Percentiles rank a stretch among this genome's conserved stretches.
Evolutionary conservation across 345 rosid genomes (phyloP).

Genomic region (Lenwebbia sp.): DNA sequence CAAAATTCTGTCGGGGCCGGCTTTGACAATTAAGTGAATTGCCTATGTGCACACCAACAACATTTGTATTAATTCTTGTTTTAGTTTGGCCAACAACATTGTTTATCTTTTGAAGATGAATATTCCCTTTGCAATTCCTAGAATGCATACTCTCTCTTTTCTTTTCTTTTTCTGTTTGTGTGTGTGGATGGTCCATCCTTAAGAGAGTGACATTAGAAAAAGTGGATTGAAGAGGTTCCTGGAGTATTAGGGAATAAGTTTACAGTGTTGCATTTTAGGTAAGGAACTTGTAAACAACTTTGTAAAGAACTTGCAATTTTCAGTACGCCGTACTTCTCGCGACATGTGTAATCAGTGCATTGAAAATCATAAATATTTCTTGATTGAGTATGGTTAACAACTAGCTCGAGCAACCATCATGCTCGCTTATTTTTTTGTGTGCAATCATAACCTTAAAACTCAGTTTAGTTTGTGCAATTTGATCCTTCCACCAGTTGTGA

Average conservation of each 20-base stretch:
- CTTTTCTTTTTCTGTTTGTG: too few species aligned
- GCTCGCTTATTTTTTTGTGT: background rate
- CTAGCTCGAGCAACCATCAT: rapidly evolving
- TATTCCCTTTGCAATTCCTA: background rate
- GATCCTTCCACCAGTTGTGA: background rate
- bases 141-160: background rate
- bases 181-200: background rate
- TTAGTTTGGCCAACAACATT: background rate
- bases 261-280: background rate
- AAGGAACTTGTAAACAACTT: background rate
- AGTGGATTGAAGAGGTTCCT: background rate
- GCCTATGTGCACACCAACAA: background rate
- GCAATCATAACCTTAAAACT: background rate
- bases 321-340: background rate
- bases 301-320: background rate
- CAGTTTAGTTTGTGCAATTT: background rate
- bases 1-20: background rate
- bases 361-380: background rate
- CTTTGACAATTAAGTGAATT: background rate
- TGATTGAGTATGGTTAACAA: background rate
- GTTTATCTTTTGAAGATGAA: background rate
- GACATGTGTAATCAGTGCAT: background rate
- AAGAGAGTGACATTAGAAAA: background rate
- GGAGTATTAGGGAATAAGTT: background rate
- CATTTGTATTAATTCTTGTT: background rate